Evolutionary conservation across 2,329 filamentous ascomycete species (phyloP).

Genomic region (Pestalotiopsis sp.): DNA sequence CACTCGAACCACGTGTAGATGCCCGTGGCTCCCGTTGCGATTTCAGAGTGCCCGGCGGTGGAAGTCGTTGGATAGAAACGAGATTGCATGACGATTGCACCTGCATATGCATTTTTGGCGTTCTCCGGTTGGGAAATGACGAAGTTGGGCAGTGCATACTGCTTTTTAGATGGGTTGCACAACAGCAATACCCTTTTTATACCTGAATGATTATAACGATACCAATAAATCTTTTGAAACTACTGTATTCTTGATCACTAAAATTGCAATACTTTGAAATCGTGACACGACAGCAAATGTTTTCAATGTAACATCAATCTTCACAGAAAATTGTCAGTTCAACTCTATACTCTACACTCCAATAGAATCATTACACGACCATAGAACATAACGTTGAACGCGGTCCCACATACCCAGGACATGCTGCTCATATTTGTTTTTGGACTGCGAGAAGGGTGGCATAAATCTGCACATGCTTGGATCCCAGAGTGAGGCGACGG

Average conservation of each 20-base stretch:
- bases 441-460: too few species aligned
- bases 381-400: too few species aligned
- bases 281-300: background rate
- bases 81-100: background rate
- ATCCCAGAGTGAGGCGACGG: too few species aligned
- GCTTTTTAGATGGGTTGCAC: background rate
- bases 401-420: too few species aligned
- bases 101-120: conserved; percentile 7
- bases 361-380: too few species aligned
- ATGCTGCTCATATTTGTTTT: too few species aligned
- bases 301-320: too few species aligned
- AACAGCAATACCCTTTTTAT: background rate
- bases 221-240: background rate
- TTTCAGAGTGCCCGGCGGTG: background rate
- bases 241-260: background rate
- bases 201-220: background rate
- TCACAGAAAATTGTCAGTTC: too few species aligned
- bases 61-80: background rate
- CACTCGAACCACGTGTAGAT: conserved; percentile 9
- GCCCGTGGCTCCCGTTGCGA: background rate
- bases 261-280: background rate
- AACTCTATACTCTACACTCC: too few species aligned
- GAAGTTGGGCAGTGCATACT: background rate
- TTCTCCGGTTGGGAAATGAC: conserved; percentile 5
- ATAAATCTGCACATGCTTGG: too few species aligned